Base-by-base conservation (phyloP, 441 rosid genomes). In the Flueggea neowawraea region DNA sequence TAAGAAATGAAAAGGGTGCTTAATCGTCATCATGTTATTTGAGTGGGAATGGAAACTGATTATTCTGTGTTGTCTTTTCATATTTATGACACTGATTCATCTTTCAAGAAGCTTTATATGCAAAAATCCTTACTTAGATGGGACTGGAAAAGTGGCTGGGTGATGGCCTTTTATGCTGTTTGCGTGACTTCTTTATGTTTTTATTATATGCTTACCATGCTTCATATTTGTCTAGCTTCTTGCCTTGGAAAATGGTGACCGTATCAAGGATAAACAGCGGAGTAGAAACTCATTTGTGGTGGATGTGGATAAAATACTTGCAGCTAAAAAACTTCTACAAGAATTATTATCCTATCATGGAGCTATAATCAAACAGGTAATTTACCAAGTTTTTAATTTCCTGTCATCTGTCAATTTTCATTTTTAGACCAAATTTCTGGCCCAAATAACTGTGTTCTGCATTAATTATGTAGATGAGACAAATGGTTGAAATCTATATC, bases 401-500 rank as follows among this genome's bases (percentile, higher is more conserved):
- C 55, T 56, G 11, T 64, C 12, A 43, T 33, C 50, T 54, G 13
- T 62, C 31, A 14, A 11, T 6, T 43, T 43, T 55, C 45, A 43
- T 39, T 55, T n/a, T 17, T 47, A n/a, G 14, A 64, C 31, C 48
- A 15, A 13, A 5, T 64, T 59, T 59, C 11, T 65, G 28, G 28
- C 28, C 28, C 28, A 22, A 22, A 22, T 22, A 22, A 22, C 2
- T 22, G 28, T 22, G 28, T 22, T 22, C 28, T 22, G 28, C 28
- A 1, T 22, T 22, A 22, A 22, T 75, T 54, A 15, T 62, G 64
- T 44, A 95, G 98, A 95, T 91, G 96, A 88, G 80, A 78, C 96
- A 89, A 75, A 84, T 95, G 91, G 99, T 91, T 69, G 99, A 95
- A 68, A n/a, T n/a, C n/a, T n/a, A n/a, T n/a, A n/a, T n/a, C n/a